Evolutionary conservation across 108 stramenopile species (phyloP).

Genomic region (Mayamaea pseudoterrestris): DNA sequence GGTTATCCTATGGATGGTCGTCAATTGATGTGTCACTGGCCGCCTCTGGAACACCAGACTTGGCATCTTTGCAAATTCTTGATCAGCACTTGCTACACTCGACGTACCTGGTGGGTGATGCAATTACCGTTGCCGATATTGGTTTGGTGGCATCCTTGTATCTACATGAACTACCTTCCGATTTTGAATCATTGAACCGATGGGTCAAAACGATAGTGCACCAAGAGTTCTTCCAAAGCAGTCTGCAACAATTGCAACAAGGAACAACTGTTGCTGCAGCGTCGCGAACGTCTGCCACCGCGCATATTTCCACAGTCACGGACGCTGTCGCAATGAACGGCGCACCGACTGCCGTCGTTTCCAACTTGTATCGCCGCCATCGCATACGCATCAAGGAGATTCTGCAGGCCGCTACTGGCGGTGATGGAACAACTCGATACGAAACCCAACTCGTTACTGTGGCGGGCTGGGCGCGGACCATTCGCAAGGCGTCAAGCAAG

Average conservation of each 20-base stretch:
- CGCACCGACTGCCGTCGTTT: conserved; percentile 14
- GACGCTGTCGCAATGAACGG: conserved; percentile 16
- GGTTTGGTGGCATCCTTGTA: conserved; percentile 10
- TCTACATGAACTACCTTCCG: no score
- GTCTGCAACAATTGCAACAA: conserved; percentile 4
- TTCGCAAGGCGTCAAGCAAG: conserved; percentile 36
- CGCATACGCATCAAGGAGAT: conserved; percentile 38
- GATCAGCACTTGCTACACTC: conserved; percentile 11
- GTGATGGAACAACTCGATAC: conserved; percentile 1
- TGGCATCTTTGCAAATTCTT: conserved; percentile 4
- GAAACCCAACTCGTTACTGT: conserved; percentile 53
- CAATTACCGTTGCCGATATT: conserved; percentile 18
- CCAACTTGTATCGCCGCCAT: conserved; percentile 25
- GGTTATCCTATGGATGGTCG: conserved; percentile 23
- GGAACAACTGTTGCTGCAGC: neutral
- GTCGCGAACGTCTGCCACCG: conserved; percentile 1
- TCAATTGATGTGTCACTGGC: conserved; percentile 19
- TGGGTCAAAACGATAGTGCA: no score
- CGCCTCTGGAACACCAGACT: neutral
- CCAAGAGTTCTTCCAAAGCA: no score
- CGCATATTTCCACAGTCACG: conserved; percentile 7
- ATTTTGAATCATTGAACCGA: no score
- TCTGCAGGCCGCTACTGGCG: conserved; percentile 6
- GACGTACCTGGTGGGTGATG: conserved; percentile 12
- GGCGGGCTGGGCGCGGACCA: conserved; percentile 67